Evolutionary conservation across 441 rosid species (phyloP), one percentile per base, ranked within the genome.

Genomic region (Syzygium syzygioides): DNA sequence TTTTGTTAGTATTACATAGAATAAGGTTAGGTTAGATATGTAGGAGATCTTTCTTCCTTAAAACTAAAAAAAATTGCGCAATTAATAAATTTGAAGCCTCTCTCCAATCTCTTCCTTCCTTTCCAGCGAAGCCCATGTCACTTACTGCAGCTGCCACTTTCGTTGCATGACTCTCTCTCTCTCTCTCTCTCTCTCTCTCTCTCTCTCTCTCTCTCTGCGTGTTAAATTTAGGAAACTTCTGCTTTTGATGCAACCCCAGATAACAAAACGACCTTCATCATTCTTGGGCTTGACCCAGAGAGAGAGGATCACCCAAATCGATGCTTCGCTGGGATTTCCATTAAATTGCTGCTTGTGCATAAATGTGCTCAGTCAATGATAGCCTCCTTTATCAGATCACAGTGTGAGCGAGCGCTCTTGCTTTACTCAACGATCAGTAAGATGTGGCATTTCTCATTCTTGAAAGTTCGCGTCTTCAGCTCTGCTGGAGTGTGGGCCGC

Each of bases 71-170:
- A 76, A 76, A 76, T 30, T 64, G 79, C 5, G 60, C 56, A 60
- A 50, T 64, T 71, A 71, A 56, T 55, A 45, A 54, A 12, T 55
- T 55, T 53, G 30, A 14, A 55, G 48, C 10, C 79, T 88, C 79
- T 53, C 86, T 37, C 91, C 50, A 5, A 2, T 93, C 91, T 94
- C 89, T 94, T 92, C 89, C 89, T 93, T 91, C 91, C 96, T 95
- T 95, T 95, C 94, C 96, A 94, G 96, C 94, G 92, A 95, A 94
- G 95, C 91, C 93, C 83, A 91, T 30, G 76, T 66, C 89, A 87
- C 86, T 55, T 85, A 64, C 85, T 85, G 59, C 52, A 18, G 86
- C 28, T 55, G 12, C 91, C 90, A 80, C 89, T 90, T 90, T 88
- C 90, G 64, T 88, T 59, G 13, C 79, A 68, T 25, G 84, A 86